These are phyloP conservation scores for Brasenia schreberi DNA, from an alignment of 164 flowering plant species.

Conservation along the genomic window DNA sequence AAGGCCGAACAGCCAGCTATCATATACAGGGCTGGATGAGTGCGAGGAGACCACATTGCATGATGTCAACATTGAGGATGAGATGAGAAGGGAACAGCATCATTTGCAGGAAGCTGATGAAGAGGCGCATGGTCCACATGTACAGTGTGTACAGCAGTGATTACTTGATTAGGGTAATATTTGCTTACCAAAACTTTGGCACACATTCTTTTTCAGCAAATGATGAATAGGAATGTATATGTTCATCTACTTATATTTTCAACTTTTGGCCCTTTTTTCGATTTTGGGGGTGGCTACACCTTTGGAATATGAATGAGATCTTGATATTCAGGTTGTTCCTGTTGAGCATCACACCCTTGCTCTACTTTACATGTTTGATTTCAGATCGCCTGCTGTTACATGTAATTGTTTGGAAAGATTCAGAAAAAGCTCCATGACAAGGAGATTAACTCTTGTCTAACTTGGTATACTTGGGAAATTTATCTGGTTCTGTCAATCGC, in stretches of 20 bases:
- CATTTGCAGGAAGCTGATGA: constrained; percentile 36
- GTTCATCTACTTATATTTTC: background rate
- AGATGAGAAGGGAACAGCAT: constrained; percentile 46
- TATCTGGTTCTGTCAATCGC: too few relatives aligned
- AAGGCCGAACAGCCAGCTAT: constrained; percentile 10
- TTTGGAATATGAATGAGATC: background rate
- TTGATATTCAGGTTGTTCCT: background rate
- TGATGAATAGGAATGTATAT: background rate
- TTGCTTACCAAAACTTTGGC: background rate
- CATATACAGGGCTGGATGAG: constrained; percentile 42
- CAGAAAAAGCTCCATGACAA: too few relatives aligned
- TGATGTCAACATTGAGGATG: constrained; percentile 54
- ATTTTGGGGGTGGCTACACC: background rate
- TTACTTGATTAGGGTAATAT: background rate
- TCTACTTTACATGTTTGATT: background rate
- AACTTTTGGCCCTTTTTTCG: too few relatives aligned
- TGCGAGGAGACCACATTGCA: constrained; percentile 58
- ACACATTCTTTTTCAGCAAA: background rate
- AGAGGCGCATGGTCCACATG: constrained; percentile 25
- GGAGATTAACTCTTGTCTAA: too few relatives aligned
- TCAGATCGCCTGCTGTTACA: background rate
- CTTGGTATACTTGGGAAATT: too few relatives aligned
- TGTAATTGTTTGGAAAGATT: too few relatives aligned
- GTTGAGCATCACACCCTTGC: background rate
- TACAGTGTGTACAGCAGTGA: constrained; percentile 67